Conservation (phyloP, 345 rosid genomes). For the Limnanthes douglasii region DNA sequence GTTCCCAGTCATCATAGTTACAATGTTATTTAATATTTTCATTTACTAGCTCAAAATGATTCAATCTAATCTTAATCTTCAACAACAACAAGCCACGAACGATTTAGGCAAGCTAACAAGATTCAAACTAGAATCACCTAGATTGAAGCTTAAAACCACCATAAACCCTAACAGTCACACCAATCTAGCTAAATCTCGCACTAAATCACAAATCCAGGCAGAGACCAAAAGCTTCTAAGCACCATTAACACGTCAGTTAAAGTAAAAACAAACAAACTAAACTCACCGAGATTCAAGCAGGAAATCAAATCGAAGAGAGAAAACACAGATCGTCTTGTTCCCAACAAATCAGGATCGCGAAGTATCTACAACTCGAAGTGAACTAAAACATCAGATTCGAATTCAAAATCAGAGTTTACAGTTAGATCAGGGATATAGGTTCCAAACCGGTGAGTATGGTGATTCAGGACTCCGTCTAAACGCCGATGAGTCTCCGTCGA, state of each 20-base stretch:
- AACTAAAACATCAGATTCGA: too few species aligned
- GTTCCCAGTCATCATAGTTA: neutral
- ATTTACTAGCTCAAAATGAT: constrained; percentile 4
- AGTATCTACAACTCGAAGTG: neutral
- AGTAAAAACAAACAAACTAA: constrained; percentile 1
- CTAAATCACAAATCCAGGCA: too few species aligned
- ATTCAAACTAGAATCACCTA: too few species aligned
- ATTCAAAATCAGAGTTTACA: constrained; percentile 9
- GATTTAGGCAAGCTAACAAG: constrained; percentile 4
- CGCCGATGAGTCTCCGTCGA: constrained; percentile 12
- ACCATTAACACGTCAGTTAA: constrained; percentile 6
- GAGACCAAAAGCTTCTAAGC: too few species aligned
- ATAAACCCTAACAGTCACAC: too few species aligned
- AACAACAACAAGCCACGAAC: neutral
- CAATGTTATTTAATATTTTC: constrained; percentile 3
- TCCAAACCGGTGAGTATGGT: constrained; percentile 1
- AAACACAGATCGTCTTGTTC: constrained; percentile 45
- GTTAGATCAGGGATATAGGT: constrained; percentile 1
- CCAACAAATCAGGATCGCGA: constrained; percentile 29
- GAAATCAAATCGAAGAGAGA: constrained; percentile 24
- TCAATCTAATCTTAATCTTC: constrained; percentile 1
- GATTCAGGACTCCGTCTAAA: constrained; percentile 8
- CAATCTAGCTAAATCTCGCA: too few species aligned
- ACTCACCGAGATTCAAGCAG: constrained; percentile 42
- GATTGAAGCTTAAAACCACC: too few species aligned